Conservation (phyloP, 441 rosid species). For the Pelargonium fulgidum region DNA sequence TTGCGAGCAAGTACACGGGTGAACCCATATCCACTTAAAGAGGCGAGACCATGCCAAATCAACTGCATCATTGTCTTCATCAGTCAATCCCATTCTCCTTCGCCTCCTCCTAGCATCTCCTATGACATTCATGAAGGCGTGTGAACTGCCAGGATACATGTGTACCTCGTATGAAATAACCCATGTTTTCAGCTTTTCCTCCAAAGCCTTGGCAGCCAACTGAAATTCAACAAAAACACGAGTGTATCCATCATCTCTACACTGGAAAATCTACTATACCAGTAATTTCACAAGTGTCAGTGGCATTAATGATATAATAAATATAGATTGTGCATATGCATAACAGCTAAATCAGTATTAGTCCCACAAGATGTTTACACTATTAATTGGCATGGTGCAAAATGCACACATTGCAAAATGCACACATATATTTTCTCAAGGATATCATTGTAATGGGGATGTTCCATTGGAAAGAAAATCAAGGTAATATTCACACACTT, state of each 20-base stretch:
- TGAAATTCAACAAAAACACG: conserved; percentile 5
- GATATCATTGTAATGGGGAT: too few species aligned
- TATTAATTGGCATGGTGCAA: too few species aligned
- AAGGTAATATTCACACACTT: too few species aligned
- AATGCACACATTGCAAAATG: too few species aligned
- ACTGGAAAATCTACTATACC: too few species aligned
- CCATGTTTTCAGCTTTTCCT: conserved; percentile 69
- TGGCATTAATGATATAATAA: too few species aligned
- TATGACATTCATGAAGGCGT: conserved; percentile 80
- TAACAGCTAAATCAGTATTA: too few species aligned
- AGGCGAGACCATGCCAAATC: conserved; percentile 89
- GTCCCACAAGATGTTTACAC: too few species aligned
- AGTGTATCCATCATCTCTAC: not conserved
- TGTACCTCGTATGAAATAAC: conserved; percentile 71
- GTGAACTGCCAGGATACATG: conserved; percentile 59
- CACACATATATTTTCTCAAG: too few species aligned
- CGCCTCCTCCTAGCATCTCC: conserved; percentile 67
- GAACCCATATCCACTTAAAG: conserved; percentile 64
- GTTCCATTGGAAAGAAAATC: too few species aligned
- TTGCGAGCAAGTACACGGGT: conserved; percentile 24
- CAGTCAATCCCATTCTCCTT: conserved; percentile 70
- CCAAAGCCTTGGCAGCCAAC: conserved; percentile 77
- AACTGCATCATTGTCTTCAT: conserved; percentile 71
- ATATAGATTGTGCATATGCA: too few species aligned
- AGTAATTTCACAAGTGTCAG: too few species aligned